These are phyloP conservation scores for Tricholoma sp. DNA, from an alignment of 768 basidiomycete species.

Conservation along the genomic window DNA sequence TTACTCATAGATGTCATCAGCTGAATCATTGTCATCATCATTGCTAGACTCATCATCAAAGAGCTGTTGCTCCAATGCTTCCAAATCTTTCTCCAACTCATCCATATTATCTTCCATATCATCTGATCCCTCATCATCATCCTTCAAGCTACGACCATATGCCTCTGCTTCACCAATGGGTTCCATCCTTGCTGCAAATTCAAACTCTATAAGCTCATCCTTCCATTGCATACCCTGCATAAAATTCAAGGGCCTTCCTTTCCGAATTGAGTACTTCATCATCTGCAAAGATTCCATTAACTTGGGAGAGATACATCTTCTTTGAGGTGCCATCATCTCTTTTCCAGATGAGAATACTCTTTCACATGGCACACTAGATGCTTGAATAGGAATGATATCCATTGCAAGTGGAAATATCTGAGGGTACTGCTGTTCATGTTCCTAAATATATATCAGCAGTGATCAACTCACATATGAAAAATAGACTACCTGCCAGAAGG, in stretches of 20 bases:
- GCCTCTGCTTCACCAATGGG: neutral
- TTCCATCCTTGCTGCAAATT: neutral
- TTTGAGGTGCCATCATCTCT: conserved; percentile 3
- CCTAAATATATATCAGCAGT: too few relatives aligned
- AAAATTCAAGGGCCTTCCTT: neutral
- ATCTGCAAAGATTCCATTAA: conserved; percentile 9
- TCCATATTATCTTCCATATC: neutral
- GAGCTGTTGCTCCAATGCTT: neutral
- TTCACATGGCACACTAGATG: conserved; percentile 1
- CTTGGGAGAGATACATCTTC: neutral
- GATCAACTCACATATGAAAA: neutral
- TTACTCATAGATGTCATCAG: neutral
- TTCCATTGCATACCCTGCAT: neutral
- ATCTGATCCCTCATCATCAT: neutral
- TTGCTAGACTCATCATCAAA: neutral
- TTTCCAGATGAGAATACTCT: conserved; percentile 5
- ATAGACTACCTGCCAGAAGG: neutral
- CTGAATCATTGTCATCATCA: neutral
- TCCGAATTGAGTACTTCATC: neutral
- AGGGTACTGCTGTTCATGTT: neutral
- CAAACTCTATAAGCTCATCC: neutral
- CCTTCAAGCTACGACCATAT: neutral
- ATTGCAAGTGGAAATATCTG: neutral
- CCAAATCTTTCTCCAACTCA: neutral
- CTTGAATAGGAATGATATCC: conserved; percentile 6